Percentiles rank a stretch among this genome's conserved stretches.
Evolutionary conservation across 2,329 filamentous ascomycete species (phyloP).

Genomic region (Nannizziopsis barbatae): DNA sequence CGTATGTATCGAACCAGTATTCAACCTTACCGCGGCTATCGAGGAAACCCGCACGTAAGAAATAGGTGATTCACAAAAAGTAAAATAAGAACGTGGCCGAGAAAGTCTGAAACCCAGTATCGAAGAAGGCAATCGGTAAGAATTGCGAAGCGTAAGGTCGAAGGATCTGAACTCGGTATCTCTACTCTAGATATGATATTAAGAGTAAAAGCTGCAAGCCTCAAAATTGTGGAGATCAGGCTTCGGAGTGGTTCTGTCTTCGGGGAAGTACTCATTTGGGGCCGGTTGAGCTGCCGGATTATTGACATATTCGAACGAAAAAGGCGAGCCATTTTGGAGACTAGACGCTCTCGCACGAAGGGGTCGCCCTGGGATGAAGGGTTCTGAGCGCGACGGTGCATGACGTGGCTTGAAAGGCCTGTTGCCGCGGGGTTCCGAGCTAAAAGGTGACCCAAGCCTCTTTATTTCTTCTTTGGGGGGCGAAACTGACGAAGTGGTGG

Average conservation of each 20-base stretch:
- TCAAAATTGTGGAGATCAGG: neutral
- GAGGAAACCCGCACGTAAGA: too few relatives aligned
- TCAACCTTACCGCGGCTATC: too few relatives aligned
- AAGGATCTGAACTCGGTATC: too few relatives aligned
- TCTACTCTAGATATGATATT: neutral
- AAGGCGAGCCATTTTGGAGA: neutral
- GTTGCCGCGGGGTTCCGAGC: slow-evolving; percentile 29
- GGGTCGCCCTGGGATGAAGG: slow-evolving; percentile 24
- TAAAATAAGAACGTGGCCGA: too few relatives aligned
- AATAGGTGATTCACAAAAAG: too few relatives aligned
- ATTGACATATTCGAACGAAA: neutral
- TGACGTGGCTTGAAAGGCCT: slow-evolving; percentile 28
- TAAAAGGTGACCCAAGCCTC: slow-evolving; percentile 40
- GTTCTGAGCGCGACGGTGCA: slow-evolving; percentile 35
- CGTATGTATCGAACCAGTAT: too few relatives aligned
- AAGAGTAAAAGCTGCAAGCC: neutral
- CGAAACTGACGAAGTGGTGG: slow-evolving; percentile 10
- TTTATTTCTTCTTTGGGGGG: slow-evolving; percentile 29
- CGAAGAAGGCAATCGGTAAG: neutral
- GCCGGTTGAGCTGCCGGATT: neutral
- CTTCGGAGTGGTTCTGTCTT: neutral
- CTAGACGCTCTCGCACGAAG: slow-evolving; percentile 3
- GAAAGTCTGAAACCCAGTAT: neutral
- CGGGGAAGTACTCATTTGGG: neutral
- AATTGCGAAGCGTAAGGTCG: neutral